Evolutionary conservation across 2,329 filamentous ascomycete genomes (phyloP), one percentile per base, ranked within the genome.

Genomic region (Xylaria digitata): DNA sequence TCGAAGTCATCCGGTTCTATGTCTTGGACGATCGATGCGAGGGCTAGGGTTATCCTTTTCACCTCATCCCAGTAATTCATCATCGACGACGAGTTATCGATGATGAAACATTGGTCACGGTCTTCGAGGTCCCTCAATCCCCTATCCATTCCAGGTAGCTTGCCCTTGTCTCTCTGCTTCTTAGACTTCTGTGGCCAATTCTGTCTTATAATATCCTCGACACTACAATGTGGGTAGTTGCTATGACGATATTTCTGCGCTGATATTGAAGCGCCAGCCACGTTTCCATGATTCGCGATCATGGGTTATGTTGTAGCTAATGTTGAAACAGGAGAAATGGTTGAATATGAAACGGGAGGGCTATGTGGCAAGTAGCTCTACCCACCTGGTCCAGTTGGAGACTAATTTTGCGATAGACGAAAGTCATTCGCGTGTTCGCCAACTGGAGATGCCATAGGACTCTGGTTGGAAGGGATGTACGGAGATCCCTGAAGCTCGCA

Each of bases 21-120:
- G 42, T 45, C 42, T 45, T 45, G 42, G 42, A n/a, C 42, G 42
- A 45, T 45, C 15, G 42, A 45, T 45, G 42, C 42, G 42, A 45
- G 42, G 11, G 42, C 42, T 6, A 45, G 2, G 15, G 42, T 45
- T 45, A 11, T 45, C 6, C 42, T 45, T 45, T 17, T 45, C 17
- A 45, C 42, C 2, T 45, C 2, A 8, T 45, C 42, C 42, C 42
- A 45, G 15, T 11, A 45, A 45, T 19, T 6, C 42, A 6, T 45
- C 42, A 45, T 45, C 17, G 42, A 45, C 9, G 42, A 45, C 15
- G 42, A 45, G 42, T 45, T 45, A n/a, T 45, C 42, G 15, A 45
- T 2, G 2, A 45, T 45, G 42, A 45, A 45, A 45, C 42, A 45
- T n/a, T 45, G 42, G 42, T 45, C 42, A 45, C 42, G 42, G 42